Evolutionary conservation across 371 early-diverging fungal genomes (phyloP).

Genomic region (Mortierella sp.): DNA sequence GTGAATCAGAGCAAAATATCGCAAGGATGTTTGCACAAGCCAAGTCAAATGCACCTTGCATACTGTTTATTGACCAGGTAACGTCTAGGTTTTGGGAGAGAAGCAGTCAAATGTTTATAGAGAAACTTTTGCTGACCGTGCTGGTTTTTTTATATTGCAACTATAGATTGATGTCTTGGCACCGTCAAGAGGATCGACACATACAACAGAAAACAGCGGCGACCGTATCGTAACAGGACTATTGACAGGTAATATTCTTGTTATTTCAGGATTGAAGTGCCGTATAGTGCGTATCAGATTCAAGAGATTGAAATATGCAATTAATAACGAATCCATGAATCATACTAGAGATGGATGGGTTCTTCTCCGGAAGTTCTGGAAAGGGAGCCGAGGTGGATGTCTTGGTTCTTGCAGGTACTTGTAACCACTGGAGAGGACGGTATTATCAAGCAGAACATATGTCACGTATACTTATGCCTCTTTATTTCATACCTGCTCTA

Average conservation of each 20-base stretch:
- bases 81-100: background rate
- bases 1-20: constrained; percentile 85
- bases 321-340: background rate
- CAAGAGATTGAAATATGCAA: background rate
- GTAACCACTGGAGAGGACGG: background rate
- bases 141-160: background rate
- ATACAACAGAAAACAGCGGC: constrained; percentile 81
- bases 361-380: constrained; percentile 65
- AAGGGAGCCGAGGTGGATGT: constrained; percentile 69
- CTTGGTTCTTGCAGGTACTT: constrained; percentile 79
- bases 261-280: background rate
- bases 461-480: too few relatives aligned
- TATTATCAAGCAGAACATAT: too few relatives aligned
- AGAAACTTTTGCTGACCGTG: background rate
- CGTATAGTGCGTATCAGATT: background rate
- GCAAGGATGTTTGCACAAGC: constrained; percentile 82
- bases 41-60: constrained; percentile 83
- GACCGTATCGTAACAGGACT: constrained; percentile 86
- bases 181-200: constrained; percentile 75
- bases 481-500: background rate
- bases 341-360: constrained; percentile 83
- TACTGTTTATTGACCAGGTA: constrained; percentile 88
- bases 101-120: background rate
- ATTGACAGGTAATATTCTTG: constrained; percentile 69
- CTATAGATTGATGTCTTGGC: constrained; percentile 78